Base-by-base conservation (phyloP, 2,329 filamentous ascomycete genomes). In the Mollisiaceae sp. region DNA sequence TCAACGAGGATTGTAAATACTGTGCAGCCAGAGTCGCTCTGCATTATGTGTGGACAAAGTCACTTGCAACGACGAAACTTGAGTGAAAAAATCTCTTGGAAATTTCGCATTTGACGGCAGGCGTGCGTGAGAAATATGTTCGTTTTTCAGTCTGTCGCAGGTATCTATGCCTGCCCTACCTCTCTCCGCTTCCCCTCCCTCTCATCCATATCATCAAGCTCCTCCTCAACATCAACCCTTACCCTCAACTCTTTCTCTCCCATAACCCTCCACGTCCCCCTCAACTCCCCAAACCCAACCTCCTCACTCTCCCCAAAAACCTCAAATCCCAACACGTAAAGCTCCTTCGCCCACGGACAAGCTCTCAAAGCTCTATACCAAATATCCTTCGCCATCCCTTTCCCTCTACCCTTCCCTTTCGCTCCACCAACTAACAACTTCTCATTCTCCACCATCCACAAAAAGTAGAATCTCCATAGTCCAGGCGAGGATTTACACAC, bases 281-380 rank as follows among this genome's bases (percentile, higher is more conserved):
- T 81, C 66, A 86, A 70, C 62, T 89, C 85, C 35, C 78, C 78
- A 20, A 78, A 71, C 12, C 12, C 36, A 15, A 64, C 12, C 0
- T 47, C 57, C 2, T 41, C 27, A 1, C 77, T 43, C 12, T 64
- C 35, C 14, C 35, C 67, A 43, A 66, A 70, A 45, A 79, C 71
- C 54, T 79, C 79, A 64, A 90, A 87, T 0, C 84, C 88, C 32
- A 84, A 65, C 77, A 90, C 80, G 52, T 86, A 77, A 57, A 87
- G 81, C 43, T 83, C 80, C 74, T 91, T 90, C 1, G 81, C 83
- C 87, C 88, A 91, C 0, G 89, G 89, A 71, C 88, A 81, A 18
- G 80, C 78, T 52, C 82, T 79, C 67, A 91, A 71, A 0, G 85
- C 86, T 39, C 83, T 78, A 65, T 86, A 84, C 70, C 86, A 86